Conservation (phyloP, 352 stramenopile species). For the Stephanocyclus meneghinianus region DNA sequence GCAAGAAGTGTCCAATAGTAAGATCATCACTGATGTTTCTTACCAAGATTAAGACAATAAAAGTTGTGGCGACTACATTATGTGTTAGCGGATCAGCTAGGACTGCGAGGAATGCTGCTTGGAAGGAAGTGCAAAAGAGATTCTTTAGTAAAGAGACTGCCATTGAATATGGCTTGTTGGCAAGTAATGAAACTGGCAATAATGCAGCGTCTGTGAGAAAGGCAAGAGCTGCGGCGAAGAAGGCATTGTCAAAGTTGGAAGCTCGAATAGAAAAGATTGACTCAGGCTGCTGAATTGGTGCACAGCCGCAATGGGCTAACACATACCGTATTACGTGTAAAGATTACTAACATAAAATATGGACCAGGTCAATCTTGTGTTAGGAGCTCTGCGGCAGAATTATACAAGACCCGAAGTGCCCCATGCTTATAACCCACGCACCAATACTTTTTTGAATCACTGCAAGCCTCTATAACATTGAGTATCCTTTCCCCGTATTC, state of each 20-base stretch:
- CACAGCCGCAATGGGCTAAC: too few species aligned
- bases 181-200: constrained; percentile 5
- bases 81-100: constrained; percentile 57
- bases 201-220: constrained; percentile 24
- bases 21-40: constrained; percentile 54
- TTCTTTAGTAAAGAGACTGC: constrained; percentile 35
- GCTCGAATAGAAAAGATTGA: constrained; percentile 1
- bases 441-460: too few species aligned
- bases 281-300: background rate
- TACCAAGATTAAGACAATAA: constrained; percentile 38
- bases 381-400: too few species aligned
- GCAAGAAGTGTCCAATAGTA: constrained; percentile 52
- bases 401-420: too few species aligned
- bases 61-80: constrained; percentile 52
- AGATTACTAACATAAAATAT: too few species aligned
- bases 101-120: constrained; percentile 54
- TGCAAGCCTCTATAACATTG: too few species aligned
- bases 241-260: constrained; percentile 2
- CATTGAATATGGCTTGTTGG: constrained; percentile 9
- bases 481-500: too few species aligned
- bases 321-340: too few species aligned
- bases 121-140: constrained; percentile 39
- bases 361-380: too few species aligned
- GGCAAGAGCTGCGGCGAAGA: constrained; percentile 5
- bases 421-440: too few species aligned